These are phyloP conservation scores for Tylopilus felleus DNA, from an alignment of 768 basidiomycete genomes.

Conservation along the genomic window DNA sequence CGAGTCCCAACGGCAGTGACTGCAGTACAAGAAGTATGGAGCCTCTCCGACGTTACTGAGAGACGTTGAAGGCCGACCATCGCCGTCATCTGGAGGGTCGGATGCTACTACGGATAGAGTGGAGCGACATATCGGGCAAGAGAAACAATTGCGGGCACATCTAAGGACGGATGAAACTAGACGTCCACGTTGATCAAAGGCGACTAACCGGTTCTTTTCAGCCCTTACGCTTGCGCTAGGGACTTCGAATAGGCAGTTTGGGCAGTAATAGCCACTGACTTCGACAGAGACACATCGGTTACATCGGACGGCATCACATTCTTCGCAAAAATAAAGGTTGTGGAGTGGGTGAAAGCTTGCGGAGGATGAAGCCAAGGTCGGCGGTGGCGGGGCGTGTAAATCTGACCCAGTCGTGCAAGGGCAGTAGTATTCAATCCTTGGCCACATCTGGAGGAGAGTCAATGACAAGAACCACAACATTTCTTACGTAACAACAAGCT, in stretches of 20 bases:
- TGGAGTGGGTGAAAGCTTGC: constrained; percentile 81
- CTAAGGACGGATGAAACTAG: constrained; percentile 39
- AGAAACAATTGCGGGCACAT: constrained; percentile 97
- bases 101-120: constrained; percentile 90
- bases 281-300: constrained; percentile 90
- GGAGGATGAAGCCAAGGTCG: constrained; percentile 72
- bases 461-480: not conserved
- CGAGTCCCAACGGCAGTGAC: constrained; percentile 94
- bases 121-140: constrained; percentile 90
- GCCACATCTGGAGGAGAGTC: constrained; percentile 32
- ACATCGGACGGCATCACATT: constrained; percentile 94
- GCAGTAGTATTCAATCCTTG: constrained; percentile 63
- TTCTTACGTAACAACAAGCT: constrained; percentile 13
- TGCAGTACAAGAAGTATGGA: constrained; percentile 89
- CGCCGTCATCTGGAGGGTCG: constrained; percentile 64
- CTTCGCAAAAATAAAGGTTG: constrained; percentile 94
- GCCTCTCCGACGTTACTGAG: constrained; percentile 71
- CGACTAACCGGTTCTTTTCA: constrained; percentile 85
- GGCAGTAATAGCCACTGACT: constrained; percentile 97
- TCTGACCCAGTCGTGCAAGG: constrained; percentile 57
- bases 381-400: constrained; percentile 56
- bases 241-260: constrained; percentile 97
- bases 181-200: not conserved
- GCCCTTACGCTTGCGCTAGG: constrained; percentile 97
- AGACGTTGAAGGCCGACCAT: constrained; percentile 51